Evolutionary conservation across 2,329 filamentous ascomycete species (phyloP), one percentile per base, ranked within the genome.

Genomic region (Fusarium graminum): DNA sequence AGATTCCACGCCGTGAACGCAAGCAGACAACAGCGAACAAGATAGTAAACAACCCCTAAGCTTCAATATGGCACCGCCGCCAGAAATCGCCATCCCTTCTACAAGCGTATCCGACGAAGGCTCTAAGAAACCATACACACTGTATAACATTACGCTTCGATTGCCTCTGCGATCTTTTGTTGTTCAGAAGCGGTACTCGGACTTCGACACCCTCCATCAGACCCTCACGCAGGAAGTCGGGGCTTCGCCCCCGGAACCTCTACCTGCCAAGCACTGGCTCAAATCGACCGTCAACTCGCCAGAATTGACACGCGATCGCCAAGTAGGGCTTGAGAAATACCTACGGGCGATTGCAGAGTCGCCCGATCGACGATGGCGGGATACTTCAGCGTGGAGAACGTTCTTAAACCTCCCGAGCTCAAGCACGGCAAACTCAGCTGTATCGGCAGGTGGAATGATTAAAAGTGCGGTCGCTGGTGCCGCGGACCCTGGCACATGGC

Each of bases 151-250:
- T 77, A 89, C 88, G 22, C 83, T 95, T 59, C 88, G 91, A 49
- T 88, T 93, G 2, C 92, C 92, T 0, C 85, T 94, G 14, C 88
- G 90, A 45, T 91, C 90, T 6, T 91, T 90, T 71, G 89, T 91
- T 67, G 83, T 93, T 7, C 88, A 89, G 73, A 94, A 94, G 78
- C 90, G 92, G 72, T 96, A 94, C 82, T 92, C 89, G 52, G 92
- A 95, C 75, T 95, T 95, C 74, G 81, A 82, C 54, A 76, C 82
- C 44, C 87, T 96, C 16, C 87, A 95, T 79, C 77, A 81, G 29
- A 79, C 85, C 6, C 84, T 96, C 10, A 82, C 83, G 19, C 80
- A 84, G 39, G 81, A 87, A 47, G 85, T 89, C 56, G 88, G 88
- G 70, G 74, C 81, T 22, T 77, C 90, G 19, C 91, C 92, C 9